Evolutionary conservation across 192 early-diverging fungal species (phyloP).

Genomic region (Rhizophagus prolifer): DNA sequence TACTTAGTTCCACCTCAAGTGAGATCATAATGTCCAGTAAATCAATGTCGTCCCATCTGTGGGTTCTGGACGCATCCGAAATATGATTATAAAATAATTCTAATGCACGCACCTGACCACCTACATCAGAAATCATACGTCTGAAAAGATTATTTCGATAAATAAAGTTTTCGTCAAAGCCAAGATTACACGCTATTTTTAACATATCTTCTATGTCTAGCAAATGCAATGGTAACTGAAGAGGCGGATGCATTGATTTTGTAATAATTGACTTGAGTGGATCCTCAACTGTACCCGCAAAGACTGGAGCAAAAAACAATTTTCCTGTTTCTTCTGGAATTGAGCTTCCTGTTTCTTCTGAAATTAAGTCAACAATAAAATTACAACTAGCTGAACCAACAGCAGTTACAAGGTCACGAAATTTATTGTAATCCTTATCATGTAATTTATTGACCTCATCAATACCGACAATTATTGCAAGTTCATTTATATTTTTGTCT

Average conservation of each 20-base stretch:
- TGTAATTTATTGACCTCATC: neutral
- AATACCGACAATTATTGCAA: no score
- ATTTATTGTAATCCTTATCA: neutral
- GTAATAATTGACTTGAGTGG: neutral
- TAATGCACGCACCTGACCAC: conserved; percentile 1
- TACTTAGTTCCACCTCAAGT: no score
- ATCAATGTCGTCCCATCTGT: no score
- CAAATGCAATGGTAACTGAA: neutral
- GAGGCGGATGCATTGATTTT: conserved; percentile 12
- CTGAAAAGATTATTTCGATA: neutral
- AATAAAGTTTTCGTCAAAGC: neutral
- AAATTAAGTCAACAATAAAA: no score
- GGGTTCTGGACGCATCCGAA: neutral
- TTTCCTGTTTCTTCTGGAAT: no score
- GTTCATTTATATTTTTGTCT: no score
- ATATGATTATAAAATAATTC: neutral
- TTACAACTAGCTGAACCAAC: neutral
- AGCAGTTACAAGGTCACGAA: neutral
- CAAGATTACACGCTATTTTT: neutral
- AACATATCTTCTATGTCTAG: neutral
- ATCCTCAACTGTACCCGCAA: conserved; percentile 10
- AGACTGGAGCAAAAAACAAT: neutral
- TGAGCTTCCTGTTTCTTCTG: no score
- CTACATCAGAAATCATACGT: neutral
- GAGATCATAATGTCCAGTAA: no score